Evolutionary conservation across 257 asterid genomes (phyloP), one percentile per base, ranked within the genome.

Genomic region (Primulina tabacum): DNA sequence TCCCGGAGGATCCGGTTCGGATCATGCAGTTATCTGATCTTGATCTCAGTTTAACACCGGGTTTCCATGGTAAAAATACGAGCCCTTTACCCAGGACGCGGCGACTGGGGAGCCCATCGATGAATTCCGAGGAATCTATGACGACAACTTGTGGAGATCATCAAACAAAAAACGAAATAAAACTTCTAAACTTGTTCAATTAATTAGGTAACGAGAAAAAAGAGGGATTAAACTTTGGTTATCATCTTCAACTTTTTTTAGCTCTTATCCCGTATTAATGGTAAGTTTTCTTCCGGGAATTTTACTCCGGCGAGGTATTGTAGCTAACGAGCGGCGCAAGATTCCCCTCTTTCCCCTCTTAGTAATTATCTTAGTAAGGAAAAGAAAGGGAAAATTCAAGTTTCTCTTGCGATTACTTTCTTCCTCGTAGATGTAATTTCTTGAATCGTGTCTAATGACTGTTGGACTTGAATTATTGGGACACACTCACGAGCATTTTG

Each of bases 61-160:
- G 77, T 63, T 77, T 72, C 55, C 70, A 29, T 26, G 57, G 68
- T 26, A 71, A 75, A 62, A 47, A 20, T 58, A 56, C 33, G 4
- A 43, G 33, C 64, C 71, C 70, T 52, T 63, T 47, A 63, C 71
- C 63, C 5, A 84, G 64, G 64, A 75, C 62, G 68, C 79, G 70
- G 73, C 82, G 95, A 38, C 77, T 55, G 10, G 88, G 76, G 8
- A 84, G 88, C 38, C 91, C 89, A 0, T 86, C 89, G 0, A 75
- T 78, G 87, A 88, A 84, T 79, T 88, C 95, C 8, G 92, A 84
- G 53, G 92, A 84, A 68, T 88, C 95, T 21, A 79, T 73, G 32
- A 82, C 83, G 6, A 88, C 92, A 4, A 75, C 83, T 2, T 82
- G 85, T 47, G 78, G 74, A 60, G 72, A 79, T 67, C 78, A 62